Evolutionary conservation across 805 yeast genomes (phyloP), one percentile per base, ranked within the genome.

Genomic region (Spathaspora passalidarum): DNA sequence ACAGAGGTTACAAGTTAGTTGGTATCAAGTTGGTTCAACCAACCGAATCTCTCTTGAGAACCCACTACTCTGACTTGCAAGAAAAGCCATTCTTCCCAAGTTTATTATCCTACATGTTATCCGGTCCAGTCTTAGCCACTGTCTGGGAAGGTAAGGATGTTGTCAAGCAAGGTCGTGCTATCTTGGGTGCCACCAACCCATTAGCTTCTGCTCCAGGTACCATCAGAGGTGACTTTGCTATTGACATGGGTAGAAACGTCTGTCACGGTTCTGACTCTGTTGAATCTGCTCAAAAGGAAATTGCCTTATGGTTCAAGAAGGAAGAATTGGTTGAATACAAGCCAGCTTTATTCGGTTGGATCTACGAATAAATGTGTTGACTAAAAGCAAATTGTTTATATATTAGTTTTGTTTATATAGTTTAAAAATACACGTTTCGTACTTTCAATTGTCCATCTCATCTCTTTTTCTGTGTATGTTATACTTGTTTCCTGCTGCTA

Each of bases 101-200:
- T 55, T 82, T 94, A 75, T 81, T 88, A 68, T 79, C 89, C 56
- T 91, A 91, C 88, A 95, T 94, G 99, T 79, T 81, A 69, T 89
- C 97, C 58, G 99, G 99, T 63, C 99, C 99, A 69, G 86, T 94
- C 61, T 83, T 92, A 64, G 99, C 99, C 63, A 94, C 97, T 71
- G 97, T 91, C 63, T 94, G 99, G 99, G 98, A 94, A 78, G 99
- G 99, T 76, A 94, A 91, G 81, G 97, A 94, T 68, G 99, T 84
- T 72, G 99, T 94, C 74, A 91, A 92, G 80, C 96, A 88, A 75
- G 99, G 99, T 73, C 87, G 99, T 79, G 84, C 80, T 64, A 84
- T 94, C 72, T 84, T 94, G 65, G 99, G 99, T 78, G 98, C 99
- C 62, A 94, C 99, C 75, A 92, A 94, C 88, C 99, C 99, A 70